Evolutionary conservation across 352 stramenopile genomes (phyloP).

Genomic region (Thalassiosira livingstoniorum): DNA sequence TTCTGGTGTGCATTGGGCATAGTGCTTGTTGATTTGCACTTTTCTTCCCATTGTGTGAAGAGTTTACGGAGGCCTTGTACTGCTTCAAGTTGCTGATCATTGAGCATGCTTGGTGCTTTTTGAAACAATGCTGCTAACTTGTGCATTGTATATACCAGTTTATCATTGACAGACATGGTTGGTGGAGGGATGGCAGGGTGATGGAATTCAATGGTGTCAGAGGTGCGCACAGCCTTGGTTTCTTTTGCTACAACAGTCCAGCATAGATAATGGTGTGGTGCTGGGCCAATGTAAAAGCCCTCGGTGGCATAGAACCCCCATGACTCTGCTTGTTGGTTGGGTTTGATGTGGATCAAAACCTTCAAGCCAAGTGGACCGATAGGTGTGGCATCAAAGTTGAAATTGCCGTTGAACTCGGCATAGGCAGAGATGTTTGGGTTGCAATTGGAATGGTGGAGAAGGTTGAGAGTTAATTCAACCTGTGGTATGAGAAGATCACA

Average conservation of each 20-base stretch:
- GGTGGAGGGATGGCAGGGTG: slow-evolving; percentile 9
- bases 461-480: slow-evolving; percentile 41
- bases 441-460: slow-evolving; percentile 39
- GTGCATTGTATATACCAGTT: neutral
- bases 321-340: neutral
- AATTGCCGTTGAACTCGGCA: slow-evolving; percentile 31
- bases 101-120: neutral
- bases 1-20: neutral
- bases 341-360: slow-evolving; percentile 20
- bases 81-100: neutral
- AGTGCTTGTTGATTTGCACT: neutral
- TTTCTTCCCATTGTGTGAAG: neutral
- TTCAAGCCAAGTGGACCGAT: slow-evolving; percentile 51
- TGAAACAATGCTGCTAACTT: neutral
- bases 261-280: slow-evolving; percentile 17
- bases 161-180: neutral
- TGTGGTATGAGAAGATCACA: slow-evolving; percentile 52
- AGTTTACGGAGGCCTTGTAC: neutral
- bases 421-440: slow-evolving; percentile 55
- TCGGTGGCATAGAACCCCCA: slow-evolving; percentile 3
- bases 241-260: slow-evolving; percentile 12
- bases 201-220: slow-evolving; percentile 1
- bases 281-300: slow-evolving; percentile 13
- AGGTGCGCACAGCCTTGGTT: neutral
- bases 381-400: slow-evolving; percentile 53